Base-by-base conservation (phyloP, 805 yeast genomes). In the Citeromyces matritensis region DNA sequence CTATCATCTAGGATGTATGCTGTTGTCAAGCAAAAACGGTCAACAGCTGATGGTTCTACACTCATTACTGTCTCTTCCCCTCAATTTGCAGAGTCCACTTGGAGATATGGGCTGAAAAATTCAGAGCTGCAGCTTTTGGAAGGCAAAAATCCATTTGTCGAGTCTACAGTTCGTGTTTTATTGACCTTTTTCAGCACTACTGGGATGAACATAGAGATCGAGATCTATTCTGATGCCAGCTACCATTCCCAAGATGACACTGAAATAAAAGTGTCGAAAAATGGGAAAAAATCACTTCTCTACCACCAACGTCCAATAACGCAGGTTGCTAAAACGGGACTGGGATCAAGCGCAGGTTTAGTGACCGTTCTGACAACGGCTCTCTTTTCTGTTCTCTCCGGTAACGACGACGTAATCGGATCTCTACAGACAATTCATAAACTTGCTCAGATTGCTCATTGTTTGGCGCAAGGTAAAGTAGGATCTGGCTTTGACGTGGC, bases 401-500 rank as follows among this genome's bases (percentile, higher is more conserved):
- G 3, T 15, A 13, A 15, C 15, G 15, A 11, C 17, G 7, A 7
- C 7, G 7, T 17, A 17, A 5, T 7, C 21, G 12, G 30, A 4
- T 47, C 49, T 21, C 39, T 58, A 17, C 40, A 42, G 4, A 37
- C 49, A n/a, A 60, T 88, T 24, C 97, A 91, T 49, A 88, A 84
- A 43, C 53, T 84, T 17, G 71, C 95, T 1, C 98, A 91, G 49
- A 60, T 82, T 6, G 78, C 94, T 0, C 98, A 91, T 51, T 86
- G 95, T 49, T 65, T 71, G 35, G 97, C 98, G 3, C 98, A 91
- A 51, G 82, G 83, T 23, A 91, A 91, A 51, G 75, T 91, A 15
- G 98, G 98, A 0, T 84, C 95, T 3, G 98, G 98, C 0, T 91
- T 91, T 52, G 98, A 91, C 48, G 94, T 91, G 27, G 97, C 95